A percentile compares a stretch with the other conserved stretches of the same genome.
Conservation (phyloP, 176 grass and related monocot genomes). For the Echinochloa phyllopogon region DNA sequence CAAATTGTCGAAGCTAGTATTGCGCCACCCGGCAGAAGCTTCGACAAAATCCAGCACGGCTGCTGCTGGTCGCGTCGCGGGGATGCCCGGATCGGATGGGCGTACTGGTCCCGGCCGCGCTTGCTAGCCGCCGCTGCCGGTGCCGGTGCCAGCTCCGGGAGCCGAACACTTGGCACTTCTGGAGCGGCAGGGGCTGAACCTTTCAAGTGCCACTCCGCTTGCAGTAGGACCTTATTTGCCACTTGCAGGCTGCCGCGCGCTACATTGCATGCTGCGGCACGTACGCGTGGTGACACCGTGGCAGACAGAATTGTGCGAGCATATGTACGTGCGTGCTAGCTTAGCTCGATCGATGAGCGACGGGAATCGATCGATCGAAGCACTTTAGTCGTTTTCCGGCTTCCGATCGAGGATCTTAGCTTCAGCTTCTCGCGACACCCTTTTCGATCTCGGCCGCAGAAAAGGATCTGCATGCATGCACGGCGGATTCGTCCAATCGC, state of each 20-base stretch:
- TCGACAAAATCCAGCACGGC: neutral
- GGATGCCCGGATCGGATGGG: neutral
- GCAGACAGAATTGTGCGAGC: too few species aligned
- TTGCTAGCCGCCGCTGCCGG: neutral
- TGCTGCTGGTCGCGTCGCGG: neutral
- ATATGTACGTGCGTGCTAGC: too few species aligned
- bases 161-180: constrained; percentile 16
- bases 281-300: too few species aligned
- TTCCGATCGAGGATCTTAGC: too few species aligned
- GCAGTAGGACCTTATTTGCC: neutral
- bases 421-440: neutral
- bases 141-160: neutral
- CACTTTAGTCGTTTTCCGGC: too few species aligned
- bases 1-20: too few species aligned
- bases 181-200: neutral
- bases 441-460: neutral
- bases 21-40: neutral
- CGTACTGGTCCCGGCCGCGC: neutral
- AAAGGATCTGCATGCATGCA: neutral
- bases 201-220: neutral
- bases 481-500: too few species aligned
- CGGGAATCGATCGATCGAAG: too few species aligned
- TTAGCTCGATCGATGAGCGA: too few species aligned
- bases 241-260: neutral
- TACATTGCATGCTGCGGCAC: neutral